Percentiles rank a stretch among this genome's conserved stretches.
phyloP scores from a whole-genome alignment of 2,329 filamentous ascomycete species.

The Trichoderma semiorbis region DNA sequence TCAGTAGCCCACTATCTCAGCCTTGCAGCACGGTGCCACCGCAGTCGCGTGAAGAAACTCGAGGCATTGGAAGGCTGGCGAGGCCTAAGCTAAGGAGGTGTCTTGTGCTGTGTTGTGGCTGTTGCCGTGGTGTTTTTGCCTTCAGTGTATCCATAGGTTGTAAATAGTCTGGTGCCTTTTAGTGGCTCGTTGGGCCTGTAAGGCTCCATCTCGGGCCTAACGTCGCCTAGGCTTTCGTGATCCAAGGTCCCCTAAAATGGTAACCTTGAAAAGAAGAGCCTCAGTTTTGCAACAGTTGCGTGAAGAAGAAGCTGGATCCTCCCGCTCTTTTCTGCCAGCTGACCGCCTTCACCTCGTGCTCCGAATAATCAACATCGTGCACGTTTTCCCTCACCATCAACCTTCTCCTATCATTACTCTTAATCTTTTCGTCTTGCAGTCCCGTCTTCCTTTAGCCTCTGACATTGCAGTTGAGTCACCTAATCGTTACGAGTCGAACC shows the following conservation, averaged over 20 bases:
- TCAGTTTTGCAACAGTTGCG: not conserved
- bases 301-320: not conserved
- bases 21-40: conserved; percentile 11
- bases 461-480: conserved; percentile 4
- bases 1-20: not conserved
- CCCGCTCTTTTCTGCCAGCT: conserved; percentile 15
- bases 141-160: no score
- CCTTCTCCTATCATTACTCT: not conserved
- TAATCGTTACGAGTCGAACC: not conserved
- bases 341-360: conserved; percentile 10
- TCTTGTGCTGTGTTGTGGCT: not conserved
- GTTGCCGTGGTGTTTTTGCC: not conserved
- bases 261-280: not conserved
- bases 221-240: not conserved
- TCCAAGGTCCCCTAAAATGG: conserved; percentile 3
- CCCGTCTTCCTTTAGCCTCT: not conserved
- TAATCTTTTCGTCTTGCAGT: not conserved
- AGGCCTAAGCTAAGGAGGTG: not conserved
- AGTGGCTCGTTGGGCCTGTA: not conserved
- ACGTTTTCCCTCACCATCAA: not conserved
- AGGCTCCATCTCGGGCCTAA: not conserved
- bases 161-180: not conserved
- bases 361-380: not conserved
- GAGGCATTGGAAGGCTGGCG: not conserved
- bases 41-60: not conserved